These are phyloP conservation scores for Penicillium sp. DNA, from an alignment of 2,329 filamentous ascomycete genomes.

Conservation along the genomic window DNA sequence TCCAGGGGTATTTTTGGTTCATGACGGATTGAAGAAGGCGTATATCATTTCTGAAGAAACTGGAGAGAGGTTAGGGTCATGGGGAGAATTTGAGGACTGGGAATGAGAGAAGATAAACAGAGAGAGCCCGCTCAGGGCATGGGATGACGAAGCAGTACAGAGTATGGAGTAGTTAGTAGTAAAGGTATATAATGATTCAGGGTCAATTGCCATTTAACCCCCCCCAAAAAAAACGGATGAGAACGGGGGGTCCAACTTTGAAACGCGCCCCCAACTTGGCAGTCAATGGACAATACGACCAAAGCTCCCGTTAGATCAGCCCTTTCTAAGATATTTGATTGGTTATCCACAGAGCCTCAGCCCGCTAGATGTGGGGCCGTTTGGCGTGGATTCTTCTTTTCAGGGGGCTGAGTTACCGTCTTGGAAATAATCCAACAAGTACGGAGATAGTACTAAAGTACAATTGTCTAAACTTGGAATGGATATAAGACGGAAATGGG, in stretches of 20 bases:
- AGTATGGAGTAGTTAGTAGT: background rate
- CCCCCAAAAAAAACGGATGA: background rate
- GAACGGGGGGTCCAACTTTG: conserved; percentile 6
- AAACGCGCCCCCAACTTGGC: conserved; percentile 11
- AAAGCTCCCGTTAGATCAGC: conserved; percentile 12
- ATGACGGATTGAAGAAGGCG: conserved; percentile 22
- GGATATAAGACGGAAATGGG: too few species aligned
- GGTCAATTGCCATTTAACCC: background rate
- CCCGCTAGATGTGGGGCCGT: background rate
- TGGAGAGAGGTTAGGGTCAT: background rate
- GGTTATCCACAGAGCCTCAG: conserved; percentile 13
- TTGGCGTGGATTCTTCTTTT: conserved; percentile 8
- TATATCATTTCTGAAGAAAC: conserved; percentile 8
- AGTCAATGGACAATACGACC: conserved; percentile 8
- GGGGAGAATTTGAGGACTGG: background rate
- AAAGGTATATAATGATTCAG: background rate
- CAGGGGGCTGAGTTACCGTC: background rate
- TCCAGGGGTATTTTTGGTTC: conserved; percentile 30
- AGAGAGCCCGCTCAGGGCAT: background rate
- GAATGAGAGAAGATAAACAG: background rate
- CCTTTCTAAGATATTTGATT: background rate
- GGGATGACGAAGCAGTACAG: conserved; percentile 2
- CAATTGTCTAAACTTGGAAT: too few species aligned
- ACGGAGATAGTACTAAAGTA: too few species aligned
- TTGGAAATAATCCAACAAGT: too few species aligned